These are phyloP conservation scores for Sporothrix pallida DNA, from an alignment of 2,329 filamentous ascomycete species.

Conservation along the genomic window DNA sequence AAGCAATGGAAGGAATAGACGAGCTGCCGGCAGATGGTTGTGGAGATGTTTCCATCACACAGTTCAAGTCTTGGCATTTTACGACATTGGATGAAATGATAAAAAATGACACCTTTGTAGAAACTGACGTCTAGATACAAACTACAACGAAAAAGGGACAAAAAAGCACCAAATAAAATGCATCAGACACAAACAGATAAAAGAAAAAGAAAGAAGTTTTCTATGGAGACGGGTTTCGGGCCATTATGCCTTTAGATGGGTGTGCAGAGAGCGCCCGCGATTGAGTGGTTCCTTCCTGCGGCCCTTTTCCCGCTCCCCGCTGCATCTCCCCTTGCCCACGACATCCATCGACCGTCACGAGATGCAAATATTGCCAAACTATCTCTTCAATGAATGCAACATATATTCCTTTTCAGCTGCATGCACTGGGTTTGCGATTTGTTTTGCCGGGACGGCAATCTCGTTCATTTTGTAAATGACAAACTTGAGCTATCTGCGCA, in stretches of 20 bases:
- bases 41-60: neutral
- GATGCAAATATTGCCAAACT: neutral
- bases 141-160: neutral
- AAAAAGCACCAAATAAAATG: neutral
- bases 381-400: too few species aligned
- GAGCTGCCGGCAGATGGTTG: neutral
- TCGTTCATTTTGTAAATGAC: too few species aligned
- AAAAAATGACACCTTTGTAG: too few species aligned
- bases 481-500: too few species aligned
- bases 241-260: slow-evolving; percentile 11
- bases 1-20: slow-evolving; percentile 14
- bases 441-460: too few species aligned
- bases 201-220: neutral
- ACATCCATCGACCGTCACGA: neutral
- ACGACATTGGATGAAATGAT: too few species aligned
- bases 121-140: too few species aligned
- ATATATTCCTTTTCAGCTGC: too few species aligned
- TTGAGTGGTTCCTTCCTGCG: neutral
- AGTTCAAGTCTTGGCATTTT: neutral
- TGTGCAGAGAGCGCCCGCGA: neutral
- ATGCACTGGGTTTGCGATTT: too few species aligned
- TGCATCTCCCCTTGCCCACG: neutral
- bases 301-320: neutral
- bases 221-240: neutral
- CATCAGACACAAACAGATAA: neutral